Conservation (phyloP, 2,329 filamentous ascomycete species). For the Venturiaceae sp. region DNA sequence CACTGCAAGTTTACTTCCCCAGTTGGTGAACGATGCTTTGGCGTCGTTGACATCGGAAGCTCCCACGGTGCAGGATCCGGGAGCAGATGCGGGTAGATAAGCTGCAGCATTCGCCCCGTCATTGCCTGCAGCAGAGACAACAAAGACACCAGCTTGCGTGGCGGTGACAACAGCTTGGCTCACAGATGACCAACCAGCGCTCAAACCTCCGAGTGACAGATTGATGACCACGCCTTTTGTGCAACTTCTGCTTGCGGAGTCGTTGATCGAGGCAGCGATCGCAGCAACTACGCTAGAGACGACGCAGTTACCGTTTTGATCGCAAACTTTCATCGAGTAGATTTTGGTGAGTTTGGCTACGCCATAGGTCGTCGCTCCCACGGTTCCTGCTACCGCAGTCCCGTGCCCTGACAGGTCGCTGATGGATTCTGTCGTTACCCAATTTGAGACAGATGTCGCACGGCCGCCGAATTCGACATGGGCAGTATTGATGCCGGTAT, state of each 20-base stretch:
- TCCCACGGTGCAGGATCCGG: slow-evolving; percentile 7
- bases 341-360: slow-evolving; percentile 16
- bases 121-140: slow-evolving; percentile 8
- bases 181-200: background rate
- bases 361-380: slow-evolving; percentile 10
- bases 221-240: slow-evolving; percentile 19
- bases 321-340: slow-evolving; percentile 26
- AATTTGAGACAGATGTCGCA: slow-evolving; percentile 25
- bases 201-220: slow-evolving; percentile 28
- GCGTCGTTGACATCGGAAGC: slow-evolving; percentile 5
- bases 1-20: slow-evolving; percentile 5
- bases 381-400: slow-evolving; percentile 19
- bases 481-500: slow-evolving; percentile 50
- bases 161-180: slow-evolving; percentile 3
- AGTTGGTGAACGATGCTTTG: slow-evolving; percentile 8
- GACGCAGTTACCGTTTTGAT: slow-evolving; percentile 23
- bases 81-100: slow-evolving; percentile 7
- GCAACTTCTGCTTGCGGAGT: slow-evolving; percentile 14
- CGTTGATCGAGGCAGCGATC: slow-evolving; percentile 17
- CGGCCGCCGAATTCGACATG: slow-evolving; percentile 37
- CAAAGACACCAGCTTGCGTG: background rate
- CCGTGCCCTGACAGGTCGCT: slow-evolving; percentile 30
- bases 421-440: background rate
- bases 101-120: background rate
- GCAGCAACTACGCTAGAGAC: slow-evolving; percentile 24